Evolutionary conservation across 2,329 filamentous ascomycete species (phyloP).

Genomic region (Aspergillus brasiliensis): DNA sequence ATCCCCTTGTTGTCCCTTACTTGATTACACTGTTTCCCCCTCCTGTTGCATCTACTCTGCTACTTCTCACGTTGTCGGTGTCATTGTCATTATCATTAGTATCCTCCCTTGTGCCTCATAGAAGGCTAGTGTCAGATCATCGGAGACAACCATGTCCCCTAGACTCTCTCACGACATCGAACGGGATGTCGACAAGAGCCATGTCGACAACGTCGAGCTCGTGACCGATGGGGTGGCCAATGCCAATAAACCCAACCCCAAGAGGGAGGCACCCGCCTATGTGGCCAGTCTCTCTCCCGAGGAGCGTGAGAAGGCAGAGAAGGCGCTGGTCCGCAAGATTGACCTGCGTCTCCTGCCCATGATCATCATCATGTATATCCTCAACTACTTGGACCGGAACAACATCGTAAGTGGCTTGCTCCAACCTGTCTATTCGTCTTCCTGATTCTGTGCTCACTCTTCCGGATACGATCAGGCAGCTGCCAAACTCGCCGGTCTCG

Average conservation of each 20-base stretch:
- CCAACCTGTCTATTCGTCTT: fast-evolving
- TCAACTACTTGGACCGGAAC: conserved; percentile 70
- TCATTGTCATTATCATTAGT: background rate
- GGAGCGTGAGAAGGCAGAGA: conserved; percentile 58
- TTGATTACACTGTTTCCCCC: background rate
- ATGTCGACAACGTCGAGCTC: conserved; percentile 28
- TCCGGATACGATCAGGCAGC: conserved; percentile 19
- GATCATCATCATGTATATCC: conserved; percentile 73
- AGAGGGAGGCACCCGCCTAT: conserved; percentile 34
- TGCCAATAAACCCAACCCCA: conserved; percentile 27
- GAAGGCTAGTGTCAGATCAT: background rate
- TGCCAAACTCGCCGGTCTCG: conserved; percentile 51
- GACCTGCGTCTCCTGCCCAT: conserved; percentile 69
- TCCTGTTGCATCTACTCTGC: background rate
- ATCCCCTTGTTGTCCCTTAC: background rate
- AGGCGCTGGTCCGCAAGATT: conserved; percentile 67
- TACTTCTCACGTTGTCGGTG: background rate
- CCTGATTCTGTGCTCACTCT: background rate
- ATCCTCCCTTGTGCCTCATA: background rate
- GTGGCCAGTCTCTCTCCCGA: conserved; percentile 51
- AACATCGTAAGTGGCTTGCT: conserved; percentile 52
- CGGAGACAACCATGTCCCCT: conserved; percentile 22
- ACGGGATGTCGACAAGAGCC: conserved; percentile 25
- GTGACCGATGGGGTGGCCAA: conserved; percentile 23
- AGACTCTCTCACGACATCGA: conserved; percentile 20